Conservation (phyloP, 805 yeast genomes). For the Sugiyamaella boreocaroliniensis region DNA sequence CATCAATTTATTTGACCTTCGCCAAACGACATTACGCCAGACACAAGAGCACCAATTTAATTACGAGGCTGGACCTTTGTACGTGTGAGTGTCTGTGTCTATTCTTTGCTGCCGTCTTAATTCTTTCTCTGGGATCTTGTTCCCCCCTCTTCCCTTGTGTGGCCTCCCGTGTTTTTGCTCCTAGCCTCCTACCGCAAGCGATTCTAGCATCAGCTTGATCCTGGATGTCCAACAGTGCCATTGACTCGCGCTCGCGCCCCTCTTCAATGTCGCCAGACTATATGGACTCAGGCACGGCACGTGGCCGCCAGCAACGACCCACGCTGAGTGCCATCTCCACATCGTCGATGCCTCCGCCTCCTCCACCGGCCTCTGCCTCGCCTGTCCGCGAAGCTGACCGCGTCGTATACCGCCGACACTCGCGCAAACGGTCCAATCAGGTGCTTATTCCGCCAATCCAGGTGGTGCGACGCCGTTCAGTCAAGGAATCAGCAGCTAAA, state of each 20-base stretch:
- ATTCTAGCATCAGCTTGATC: too few relatives aligned
- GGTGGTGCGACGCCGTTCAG: conserved; percentile 5
- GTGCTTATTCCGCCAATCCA: conserved; percentile 21
- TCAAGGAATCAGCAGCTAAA: neutral
- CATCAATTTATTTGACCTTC: neutral
- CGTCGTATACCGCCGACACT: conserved; percentile 16
- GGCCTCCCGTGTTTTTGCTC: too few relatives aligned
- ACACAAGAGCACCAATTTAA: neutral
- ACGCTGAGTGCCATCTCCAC: neutral
- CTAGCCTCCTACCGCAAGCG: too few relatives aligned
- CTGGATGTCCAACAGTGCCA: neutral
- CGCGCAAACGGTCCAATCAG: conserved; percentile 19
- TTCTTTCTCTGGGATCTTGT: too few relatives aligned
- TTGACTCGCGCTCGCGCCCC: neutral
- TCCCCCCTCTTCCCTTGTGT: too few relatives aligned
- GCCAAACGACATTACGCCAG: too few relatives aligned
- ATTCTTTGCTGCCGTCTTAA: too few relatives aligned
- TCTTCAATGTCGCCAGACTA: neutral
- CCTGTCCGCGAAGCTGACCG: conserved; percentile 7
- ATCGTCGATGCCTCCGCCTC: conserved; percentile 8
- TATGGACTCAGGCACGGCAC: neutral
- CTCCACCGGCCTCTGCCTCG: conserved; percentile 3
- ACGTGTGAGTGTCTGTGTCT: too few relatives aligned
- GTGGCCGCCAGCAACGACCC: neutral
- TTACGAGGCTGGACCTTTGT: neutral